These are phyloP conservation scores for Stagonosporopsis chrysanthemi DNA, from an alignment of 2,329 filamentous ascomycete genomes.

Conservation along the genomic window DNA sequence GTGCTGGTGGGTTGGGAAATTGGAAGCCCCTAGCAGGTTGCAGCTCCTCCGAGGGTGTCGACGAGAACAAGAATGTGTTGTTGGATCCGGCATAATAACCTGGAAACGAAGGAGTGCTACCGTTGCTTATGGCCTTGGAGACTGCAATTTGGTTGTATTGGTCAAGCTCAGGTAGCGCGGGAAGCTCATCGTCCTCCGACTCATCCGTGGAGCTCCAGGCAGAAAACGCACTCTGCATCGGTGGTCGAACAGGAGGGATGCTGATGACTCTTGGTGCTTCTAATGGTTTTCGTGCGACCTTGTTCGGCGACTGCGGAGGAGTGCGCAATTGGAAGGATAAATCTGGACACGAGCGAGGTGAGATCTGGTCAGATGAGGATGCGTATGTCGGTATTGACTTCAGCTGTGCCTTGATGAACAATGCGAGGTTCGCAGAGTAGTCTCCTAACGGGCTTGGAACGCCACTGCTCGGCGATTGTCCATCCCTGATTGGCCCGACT, in stretches of 20 bases:
- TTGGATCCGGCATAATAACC: conserved; percentile 40
- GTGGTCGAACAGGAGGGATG: conserved; percentile 44
- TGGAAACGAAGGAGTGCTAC: conserved; percentile 40
- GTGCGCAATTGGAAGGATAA: conserved; percentile 30
- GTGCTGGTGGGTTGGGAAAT: conserved; percentile 30
- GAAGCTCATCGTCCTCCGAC: conserved; percentile 32
- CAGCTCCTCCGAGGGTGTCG: conserved; percentile 38
- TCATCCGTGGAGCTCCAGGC: conserved; percentile 50
- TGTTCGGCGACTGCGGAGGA: conserved; percentile 34
- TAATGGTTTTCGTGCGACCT: conserved; percentile 21
- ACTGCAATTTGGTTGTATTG: conserved; percentile 3
- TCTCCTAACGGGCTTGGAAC: conserved; percentile 36
- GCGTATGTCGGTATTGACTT: conserved; percentile 46
- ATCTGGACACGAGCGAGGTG: conserved; percentile 44
- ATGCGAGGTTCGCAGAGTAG: conserved; percentile 48
- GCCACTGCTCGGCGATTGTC: conserved; percentile 10
- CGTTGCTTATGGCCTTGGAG: conserved; percentile 28
- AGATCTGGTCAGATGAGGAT: conserved; percentile 27
- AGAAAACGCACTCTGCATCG: conserved; percentile 46
- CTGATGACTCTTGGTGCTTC: conserved; percentile 37
- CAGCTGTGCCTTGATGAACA: conserved; percentile 46
- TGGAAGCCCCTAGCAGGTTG: conserved; percentile 30
- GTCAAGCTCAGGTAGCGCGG: conserved; percentile 25
- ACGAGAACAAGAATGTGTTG: conserved; percentile 43
- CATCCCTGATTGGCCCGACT: conserved; percentile 21